Evolutionary conservation across 2,329 filamentous ascomycete genomes (phyloP), one percentile per base, ranked within the genome.

Genomic region (Exophiala alcalophila): DNA sequence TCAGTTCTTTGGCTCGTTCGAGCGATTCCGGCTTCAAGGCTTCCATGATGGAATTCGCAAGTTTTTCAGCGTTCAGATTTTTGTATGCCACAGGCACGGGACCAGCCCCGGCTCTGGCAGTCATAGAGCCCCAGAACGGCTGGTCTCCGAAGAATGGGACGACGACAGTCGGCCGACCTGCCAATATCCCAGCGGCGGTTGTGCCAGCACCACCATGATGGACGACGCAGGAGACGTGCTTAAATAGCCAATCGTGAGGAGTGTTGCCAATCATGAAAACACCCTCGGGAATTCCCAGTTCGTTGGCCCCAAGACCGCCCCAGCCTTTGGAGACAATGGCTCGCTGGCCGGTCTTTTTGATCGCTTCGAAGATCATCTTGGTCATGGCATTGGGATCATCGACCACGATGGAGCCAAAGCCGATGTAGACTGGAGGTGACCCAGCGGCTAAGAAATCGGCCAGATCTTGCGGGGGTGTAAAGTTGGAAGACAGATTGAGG

Each of bases 191-290:
- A 1, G 87, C 86, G 1, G 88, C 87, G 1, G 87, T 94, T 2
- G 88, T 95, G 12, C 88, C 88, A 6, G 88, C 88, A 44, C 89
- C 88, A 15, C 88, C 89, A 51, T 94, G 88, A 59, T 94, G 89
- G 4, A 92, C 84, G 1, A 94, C 88, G 29, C 80, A 83, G 1
- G 85, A 84, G 1, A 94, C 87, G 25, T 76, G 81, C 51, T 86
- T 74, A 63, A 94, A 94, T 0, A 94, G 67, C 88, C 88, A 94
- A 65, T 94, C 89, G 50, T 94, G 89, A 1, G 88, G 88, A 30
- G 83, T 81, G 57, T 91, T 92, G 8, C 85, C 87, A 25, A 94
- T 72, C 79, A 94, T 87, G 59, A 86, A 87, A 2, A 94, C 80
- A 3, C 80, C 79, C 2, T 88, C 79, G 0, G 86, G 86, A n/a